Base-by-base conservation (phyloP, 352 stramenopile species). In the Phytophthora fragariaefolia region DNA sequence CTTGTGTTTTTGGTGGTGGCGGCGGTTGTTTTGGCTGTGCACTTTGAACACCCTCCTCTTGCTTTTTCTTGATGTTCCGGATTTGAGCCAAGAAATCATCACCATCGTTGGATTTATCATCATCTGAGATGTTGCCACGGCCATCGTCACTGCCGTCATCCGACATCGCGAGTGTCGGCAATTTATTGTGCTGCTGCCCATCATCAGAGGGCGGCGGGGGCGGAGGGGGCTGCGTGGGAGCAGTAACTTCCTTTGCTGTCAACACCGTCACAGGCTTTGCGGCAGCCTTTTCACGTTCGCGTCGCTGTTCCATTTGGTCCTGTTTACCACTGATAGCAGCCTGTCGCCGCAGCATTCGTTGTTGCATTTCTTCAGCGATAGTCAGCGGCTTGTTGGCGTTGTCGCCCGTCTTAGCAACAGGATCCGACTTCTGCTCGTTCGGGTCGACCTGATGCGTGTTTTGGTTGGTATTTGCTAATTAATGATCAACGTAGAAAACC, bases 21-120 rank as follows among this genome's bases (percentile, higher is more conserved):
- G 60, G 42, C 10, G 66, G 52, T 24, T 67, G 67, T 23, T 66
- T 75, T 22, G 71, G 38, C n/a, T 65, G 50, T 26, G 69, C 69
- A 23, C 2, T 47, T 38, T 43, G 38, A n/a, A 27, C 61, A 12
- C 79, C 75, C 51, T 80, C 71, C 1, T 92, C 83, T 56, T 94
- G 84, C 54, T 96, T 94, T 63, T 83, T 83, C 70, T 92, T 91
- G 47, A 96, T 90, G 57, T 87, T 92, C 6, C 83, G 80, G 43
- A 96, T 94, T 55, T 93, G 84, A 27, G 85, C 72, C 46, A 94
- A 54, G 59, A 93, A 85, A 50, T 96, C 87, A 26, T 94, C 87
- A 38, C 83, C 85, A 26, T 92, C 85, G 50, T 87, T 90, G 4
- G 84, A 96, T 50, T 83, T 82, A 32, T 91, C 83, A 27, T 77